phyloP scores from a whole-genome alignment of 2,329 filamentous ascomycete genomes.

The Alternaria sp. region DNA sequence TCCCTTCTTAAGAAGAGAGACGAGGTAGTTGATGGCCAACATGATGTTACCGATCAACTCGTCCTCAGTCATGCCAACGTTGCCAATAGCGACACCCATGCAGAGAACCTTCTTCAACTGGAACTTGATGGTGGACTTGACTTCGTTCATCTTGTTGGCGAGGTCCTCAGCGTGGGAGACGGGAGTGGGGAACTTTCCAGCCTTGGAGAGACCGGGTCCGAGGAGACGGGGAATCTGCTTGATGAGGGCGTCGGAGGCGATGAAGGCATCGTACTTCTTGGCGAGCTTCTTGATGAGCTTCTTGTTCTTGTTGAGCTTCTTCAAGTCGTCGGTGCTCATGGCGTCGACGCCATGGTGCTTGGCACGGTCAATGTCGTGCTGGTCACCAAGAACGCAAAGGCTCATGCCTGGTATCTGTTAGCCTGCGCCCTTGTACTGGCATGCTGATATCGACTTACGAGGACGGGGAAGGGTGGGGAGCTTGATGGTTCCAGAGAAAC shows the following conservation, averaged over 20 bases:
- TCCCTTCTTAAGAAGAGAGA: constrained; percentile 99
- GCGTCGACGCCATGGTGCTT: constrained; percentile 99
- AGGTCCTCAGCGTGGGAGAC: constrained; percentile 98
- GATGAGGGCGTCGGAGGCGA: constrained; percentile 96
- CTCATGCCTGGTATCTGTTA: constrained; percentile 34
- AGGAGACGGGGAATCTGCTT: constrained; percentile 99
- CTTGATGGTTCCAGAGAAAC: constrained; percentile 99
- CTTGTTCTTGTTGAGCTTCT: constrained; percentile 99
- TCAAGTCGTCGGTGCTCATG: constrained; percentile 98
- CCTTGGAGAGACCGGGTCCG: constrained; percentile 71
- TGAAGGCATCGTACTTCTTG: constrained; percentile 99
- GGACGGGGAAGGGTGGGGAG: constrained; percentile 88
- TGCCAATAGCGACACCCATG: constrained; percentile 99
- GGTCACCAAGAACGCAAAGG: constrained; percentile 79
- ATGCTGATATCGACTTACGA: constrained; percentile 27
- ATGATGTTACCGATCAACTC: constrained; percentile 99
- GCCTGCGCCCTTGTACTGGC: not conserved
- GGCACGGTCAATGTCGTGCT: constrained; percentile 99
- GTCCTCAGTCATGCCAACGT: constrained; percentile 96
- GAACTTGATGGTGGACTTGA: constrained; percentile 99
- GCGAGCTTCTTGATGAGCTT: constrained; percentile 99
- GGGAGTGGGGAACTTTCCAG: constrained; percentile 99
- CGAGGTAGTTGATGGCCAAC: constrained; percentile 99
- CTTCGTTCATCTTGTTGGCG: constrained; percentile 93
- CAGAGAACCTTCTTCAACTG: constrained; percentile 99